Base-by-base conservation (phyloP, 176 grass and related monocot genomes). In the Phragmites australis region DNA sequence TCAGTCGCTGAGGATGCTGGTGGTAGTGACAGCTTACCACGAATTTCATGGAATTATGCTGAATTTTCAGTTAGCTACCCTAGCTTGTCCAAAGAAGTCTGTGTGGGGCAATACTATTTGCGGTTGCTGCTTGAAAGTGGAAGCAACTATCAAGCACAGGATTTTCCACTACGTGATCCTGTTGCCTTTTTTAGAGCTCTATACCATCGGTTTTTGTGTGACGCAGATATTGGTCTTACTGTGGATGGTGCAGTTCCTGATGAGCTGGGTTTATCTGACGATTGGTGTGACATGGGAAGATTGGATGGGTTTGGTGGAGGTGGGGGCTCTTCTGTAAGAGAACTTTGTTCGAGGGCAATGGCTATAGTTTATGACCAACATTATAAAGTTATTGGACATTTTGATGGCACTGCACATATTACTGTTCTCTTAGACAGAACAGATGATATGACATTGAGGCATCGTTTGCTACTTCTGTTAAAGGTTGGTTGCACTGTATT, bases 221-320 rank as follows among this genome's bases (percentile, higher is more conserved):
- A 99, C 50, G 96, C 92, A 55, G 96, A 99, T 82, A 91, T 89
- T 70, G 96, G 96, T 80, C 87, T 99, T 82, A 99, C 90, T 47
- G 92, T 99, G 56, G 96, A 99, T 91, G 96, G 96, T 86, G 88
- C 92, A 41, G 87, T 99, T 86, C 96, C 96, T 88, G 96, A 95
- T 89, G 92, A 95, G 72, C 82, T 99, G 78, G 96, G 96, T 57
- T 93, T 84, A 77, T 95, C 90, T 74, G 96, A 99, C 91, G 96
- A 99, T 81, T 95, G 96, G 96, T 99, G 96, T 91, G 96, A 99
- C 88, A 86, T 95, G 88, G 96, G 96, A 61, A 95, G 96, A 83
- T 85, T 95, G 55, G 96, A 99, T 93, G 96, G 96, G 46, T 99
- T 99, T 91, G 96, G 96, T 43, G 96, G 96, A 22, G 96, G 90